Conservation (phyloP, 805 yeast genomes). For the Wickerhamiella shivajii region DNA sequence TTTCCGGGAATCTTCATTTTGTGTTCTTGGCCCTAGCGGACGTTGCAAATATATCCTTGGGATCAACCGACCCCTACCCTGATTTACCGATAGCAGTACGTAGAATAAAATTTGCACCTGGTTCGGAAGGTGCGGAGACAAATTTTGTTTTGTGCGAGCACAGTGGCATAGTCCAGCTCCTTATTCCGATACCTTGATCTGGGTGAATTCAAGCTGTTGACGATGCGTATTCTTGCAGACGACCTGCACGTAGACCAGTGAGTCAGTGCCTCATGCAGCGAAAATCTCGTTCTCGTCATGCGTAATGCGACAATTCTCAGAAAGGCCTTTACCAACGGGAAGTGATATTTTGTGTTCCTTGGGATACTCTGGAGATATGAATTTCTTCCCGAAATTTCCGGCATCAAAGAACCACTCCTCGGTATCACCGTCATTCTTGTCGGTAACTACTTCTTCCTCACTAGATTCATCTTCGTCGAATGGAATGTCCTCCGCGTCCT, state of each 20-base stretch:
- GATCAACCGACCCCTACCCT: no score
- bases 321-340: background rate
- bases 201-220: background rate
- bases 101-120: background rate
- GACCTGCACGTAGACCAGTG: background rate
- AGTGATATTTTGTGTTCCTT: background rate
- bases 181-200: no score
- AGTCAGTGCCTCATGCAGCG: background rate
- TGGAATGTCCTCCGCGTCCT: constrained; percentile 34
- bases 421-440: constrained; percentile 5
- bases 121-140: background rate
- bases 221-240: background rate
- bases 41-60: no score
- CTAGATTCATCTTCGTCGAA: constrained; percentile 20
- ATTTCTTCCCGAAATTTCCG: constrained; percentile 2
- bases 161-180: no score
- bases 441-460: constrained; percentile 7
- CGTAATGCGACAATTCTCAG: background rate
- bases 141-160: no score
- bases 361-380: constrained; percentile 2
- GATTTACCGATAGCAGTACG: background rate
- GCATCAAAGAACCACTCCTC: constrained; percentile 4
- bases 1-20: constrained; percentile 9
- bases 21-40: no score
- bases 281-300: background rate